Conservation (phyloP, 2,329 filamentous ascomycete genomes). For the Rhytidhysteron rufulum region DNA sequence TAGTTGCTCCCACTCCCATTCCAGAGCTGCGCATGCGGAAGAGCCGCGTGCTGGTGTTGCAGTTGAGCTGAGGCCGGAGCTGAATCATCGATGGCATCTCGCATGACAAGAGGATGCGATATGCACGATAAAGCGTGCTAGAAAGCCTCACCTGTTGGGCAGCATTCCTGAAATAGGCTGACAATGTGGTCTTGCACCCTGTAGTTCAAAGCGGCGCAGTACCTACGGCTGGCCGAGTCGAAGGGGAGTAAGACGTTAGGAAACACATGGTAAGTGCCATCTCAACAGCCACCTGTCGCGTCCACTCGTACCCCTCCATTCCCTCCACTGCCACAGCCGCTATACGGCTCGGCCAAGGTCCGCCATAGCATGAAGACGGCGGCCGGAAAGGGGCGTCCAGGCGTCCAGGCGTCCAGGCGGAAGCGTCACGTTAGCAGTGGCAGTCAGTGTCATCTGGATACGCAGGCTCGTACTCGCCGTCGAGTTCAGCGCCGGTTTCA, state of each 20-base stretch:
- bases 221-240: constrained; percentile 86
- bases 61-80: neutral
- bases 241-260: constrained; percentile 86
- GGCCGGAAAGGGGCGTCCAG: too few relatives aligned
- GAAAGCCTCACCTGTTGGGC: constrained; percentile 40
- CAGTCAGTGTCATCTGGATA: constrained; percentile 12
- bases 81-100: neutral
- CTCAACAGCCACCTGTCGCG: neutral
- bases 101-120: too few relatives aligned
- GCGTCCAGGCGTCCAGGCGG: too few relatives aligned
- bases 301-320: too few relatives aligned
- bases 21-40: too few relatives aligned
- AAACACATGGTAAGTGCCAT: constrained; percentile 74
- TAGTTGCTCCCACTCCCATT: constrained; percentile 40
- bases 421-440: neutral
- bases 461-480: neutral
- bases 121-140: constrained; percentile 11
- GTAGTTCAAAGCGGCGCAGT: constrained; percentile 78
- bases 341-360: too few relatives aligned
- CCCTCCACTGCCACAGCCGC: too few relatives aligned
- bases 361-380: too few relatives aligned
- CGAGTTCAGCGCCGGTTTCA: constrained; percentile 23
- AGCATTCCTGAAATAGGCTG: constrained; percentile 32
- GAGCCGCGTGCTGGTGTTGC: constrained; percentile 6
- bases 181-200: constrained; percentile 39